Evolutionary conservation across 1,284 basidiomycete genomes (phyloP).

Genomic region (Melampsora larici-populina): DNA sequence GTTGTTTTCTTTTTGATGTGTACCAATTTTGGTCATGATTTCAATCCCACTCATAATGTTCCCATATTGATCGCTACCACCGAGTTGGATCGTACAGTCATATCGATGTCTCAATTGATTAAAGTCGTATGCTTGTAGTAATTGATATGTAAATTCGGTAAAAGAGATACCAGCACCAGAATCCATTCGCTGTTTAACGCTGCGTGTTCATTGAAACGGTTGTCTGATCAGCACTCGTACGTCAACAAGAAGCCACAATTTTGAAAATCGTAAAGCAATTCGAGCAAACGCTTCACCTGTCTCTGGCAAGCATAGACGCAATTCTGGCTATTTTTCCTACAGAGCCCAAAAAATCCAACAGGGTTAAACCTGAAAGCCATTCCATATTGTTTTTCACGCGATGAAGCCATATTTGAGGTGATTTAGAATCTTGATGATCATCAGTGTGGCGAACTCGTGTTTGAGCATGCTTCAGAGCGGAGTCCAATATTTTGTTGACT

Average conservation of each 20-base stretch:
- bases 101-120: constrained; percentile 67
- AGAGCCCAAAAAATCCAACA: constrained; percentile 79
- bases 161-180: constrained; percentile 77
- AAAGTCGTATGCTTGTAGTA: constrained; percentile 96
- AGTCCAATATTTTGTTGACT: constrained; percentile 68
- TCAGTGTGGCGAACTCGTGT: constrained; percentile 51
- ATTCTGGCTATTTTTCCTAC: constrained; percentile 79
- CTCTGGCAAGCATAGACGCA: constrained; percentile 83
- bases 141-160: constrained; percentile 95
- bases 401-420: constrained; percentile 46
- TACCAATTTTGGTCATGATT: constrained; percentile 65
- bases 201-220: constrained; percentile 52
- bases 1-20: constrained; percentile 33
- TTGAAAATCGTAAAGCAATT: not conserved
- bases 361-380: constrained; percentile 71
- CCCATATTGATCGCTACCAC: constrained; percentile 98
- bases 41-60: constrained; percentile 92
- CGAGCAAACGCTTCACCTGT: constrained; percentile 64
- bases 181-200: constrained; percentile 74
- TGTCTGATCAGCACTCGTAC: constrained; percentile 23
- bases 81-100: constrained; percentile 80
- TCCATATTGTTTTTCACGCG: constrained; percentile 75
- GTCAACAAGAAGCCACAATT: not conserved
- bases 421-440: constrained; percentile 50
- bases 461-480: constrained; percentile 65